Evolutionary conservation across 2,329 filamentous ascomycete species (phyloP).

Genomic region (Fusarium abutilonis): DNA sequence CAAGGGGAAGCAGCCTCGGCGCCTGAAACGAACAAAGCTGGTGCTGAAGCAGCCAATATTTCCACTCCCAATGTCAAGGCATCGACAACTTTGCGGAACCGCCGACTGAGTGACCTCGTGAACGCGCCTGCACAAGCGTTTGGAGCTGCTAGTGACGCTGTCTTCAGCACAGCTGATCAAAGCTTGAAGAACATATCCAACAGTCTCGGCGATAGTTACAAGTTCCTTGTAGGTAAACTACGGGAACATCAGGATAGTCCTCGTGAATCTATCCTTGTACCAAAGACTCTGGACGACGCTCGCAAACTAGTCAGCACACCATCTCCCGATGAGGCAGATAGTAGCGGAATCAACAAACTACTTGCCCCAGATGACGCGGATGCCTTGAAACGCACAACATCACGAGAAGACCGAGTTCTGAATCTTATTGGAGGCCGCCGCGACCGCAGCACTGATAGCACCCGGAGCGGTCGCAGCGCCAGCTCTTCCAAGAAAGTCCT

Average conservation of each 20-base stretch:
- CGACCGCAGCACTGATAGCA: conserved; percentile 81
- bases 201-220: conserved; percentile 91
- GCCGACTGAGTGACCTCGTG: conserved; percentile 85
- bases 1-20: conserved; percentile 54
- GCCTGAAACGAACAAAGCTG: conserved; percentile 48
- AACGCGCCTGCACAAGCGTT: conserved; percentile 85
- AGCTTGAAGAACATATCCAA: conserved; percentile 90
- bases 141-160: conserved; percentile 82
- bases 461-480: conserved; percentile 70
- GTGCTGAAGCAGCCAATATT: conserved; percentile 50
- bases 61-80: conserved; percentile 56
- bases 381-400: conserved; percentile 42
- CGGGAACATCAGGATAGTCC: conserved; percentile 71
- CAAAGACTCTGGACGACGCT: conserved; percentile 92
- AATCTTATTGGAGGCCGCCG: conserved; percentile 78
- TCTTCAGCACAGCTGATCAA: conserved; percentile 90
- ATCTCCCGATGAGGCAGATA: conserved; percentile 69
- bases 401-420: conserved; percentile 71
- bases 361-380: conserved; percentile 55
- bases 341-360: conserved; percentile 66
- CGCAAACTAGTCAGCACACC: conserved; percentile 85
- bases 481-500: conserved; percentile 68
- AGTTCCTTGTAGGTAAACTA: conserved; percentile 88
- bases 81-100: conserved; percentile 68
- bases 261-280: conserved; percentile 67